Conservation (phyloP, 1,284 basidiomycete species). For the Abortiporus biennis region DNA sequence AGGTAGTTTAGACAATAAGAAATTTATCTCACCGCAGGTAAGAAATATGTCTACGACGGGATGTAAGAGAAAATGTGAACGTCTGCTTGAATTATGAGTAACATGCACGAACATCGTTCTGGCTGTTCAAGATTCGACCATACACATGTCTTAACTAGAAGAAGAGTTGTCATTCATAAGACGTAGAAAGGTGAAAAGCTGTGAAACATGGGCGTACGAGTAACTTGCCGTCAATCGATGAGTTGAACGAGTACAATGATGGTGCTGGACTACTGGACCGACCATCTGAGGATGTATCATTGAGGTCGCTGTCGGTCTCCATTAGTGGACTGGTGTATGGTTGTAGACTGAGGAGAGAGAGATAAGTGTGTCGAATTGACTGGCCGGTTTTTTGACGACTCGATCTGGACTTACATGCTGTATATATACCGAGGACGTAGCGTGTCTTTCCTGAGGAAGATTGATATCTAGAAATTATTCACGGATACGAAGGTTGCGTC, state of each 20-base stretch:
- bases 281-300: conserved; percentile 11
- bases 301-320: conserved; percentile 8
- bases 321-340: not conserved
- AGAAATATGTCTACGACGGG: conserved; percentile 21
- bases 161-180: not conserved
- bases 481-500: no score
- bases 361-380: not conserved
- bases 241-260: conserved; percentile 27
- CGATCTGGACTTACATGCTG: not conserved
- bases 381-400: not conserved
- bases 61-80: conserved; percentile 3
- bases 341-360: not conserved
- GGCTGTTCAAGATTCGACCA: conserved; percentile 26
- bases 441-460: no score
- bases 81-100: not conserved
- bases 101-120: conserved; percentile 24
- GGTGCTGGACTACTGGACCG: conserved; percentile 25
- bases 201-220: conserved; percentile 15
- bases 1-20: not conserved
- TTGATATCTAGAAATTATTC: no score
- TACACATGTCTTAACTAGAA: conserved; percentile 25
- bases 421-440: not conserved
- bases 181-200: no score
- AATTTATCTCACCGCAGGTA: conserved; percentile 20
- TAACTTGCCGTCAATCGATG: conserved; percentile 25